phyloP scores from a whole-genome alignment of 306 rosid species.

The Trifolium pratense region DNA sequence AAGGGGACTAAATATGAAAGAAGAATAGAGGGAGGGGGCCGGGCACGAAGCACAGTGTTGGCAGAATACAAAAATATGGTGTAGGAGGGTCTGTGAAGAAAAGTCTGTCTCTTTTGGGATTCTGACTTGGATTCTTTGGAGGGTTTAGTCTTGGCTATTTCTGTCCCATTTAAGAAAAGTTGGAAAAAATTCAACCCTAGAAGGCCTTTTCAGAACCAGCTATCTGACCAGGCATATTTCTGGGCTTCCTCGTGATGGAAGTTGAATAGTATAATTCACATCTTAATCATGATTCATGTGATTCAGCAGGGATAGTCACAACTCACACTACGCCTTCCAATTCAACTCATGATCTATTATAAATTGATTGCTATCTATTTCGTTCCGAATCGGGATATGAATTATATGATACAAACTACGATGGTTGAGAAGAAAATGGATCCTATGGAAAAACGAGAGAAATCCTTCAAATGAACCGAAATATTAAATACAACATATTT shows the following conservation, averaged over 20 bases:
- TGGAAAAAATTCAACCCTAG: not conserved
- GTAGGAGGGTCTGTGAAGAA: not conserved
- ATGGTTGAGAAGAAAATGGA: constrained; percentile 11
- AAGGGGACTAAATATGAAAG: not conserved
- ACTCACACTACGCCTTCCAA: not conserved
- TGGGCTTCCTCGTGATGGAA: not conserved
- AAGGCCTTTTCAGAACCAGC: constrained; percentile 5
- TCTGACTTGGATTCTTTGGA: not conserved
- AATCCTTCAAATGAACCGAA: constrained; percentile 25
- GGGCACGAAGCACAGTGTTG: not conserved
- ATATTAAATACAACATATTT: constrained; percentile 13
- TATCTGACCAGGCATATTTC: not conserved
- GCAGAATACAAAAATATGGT: not conserved
- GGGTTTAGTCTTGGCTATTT: not conserved
- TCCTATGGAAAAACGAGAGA: not conserved
- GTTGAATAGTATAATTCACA: not conserved
- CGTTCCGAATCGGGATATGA: not conserved
- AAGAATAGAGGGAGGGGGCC: not conserved
- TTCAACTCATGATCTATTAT: not conserved
- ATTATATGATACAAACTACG: not conserved
- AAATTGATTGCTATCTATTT: not conserved
- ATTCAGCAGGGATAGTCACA: not conserved
- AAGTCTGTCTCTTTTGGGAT: not conserved
- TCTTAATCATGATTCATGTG: not conserved
- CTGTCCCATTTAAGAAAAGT: not conserved